These are phyloP conservation scores for Solanum aculeatissimum DNA, from an alignment of 305 asterid genomes.

Conservation along the genomic window DNA sequence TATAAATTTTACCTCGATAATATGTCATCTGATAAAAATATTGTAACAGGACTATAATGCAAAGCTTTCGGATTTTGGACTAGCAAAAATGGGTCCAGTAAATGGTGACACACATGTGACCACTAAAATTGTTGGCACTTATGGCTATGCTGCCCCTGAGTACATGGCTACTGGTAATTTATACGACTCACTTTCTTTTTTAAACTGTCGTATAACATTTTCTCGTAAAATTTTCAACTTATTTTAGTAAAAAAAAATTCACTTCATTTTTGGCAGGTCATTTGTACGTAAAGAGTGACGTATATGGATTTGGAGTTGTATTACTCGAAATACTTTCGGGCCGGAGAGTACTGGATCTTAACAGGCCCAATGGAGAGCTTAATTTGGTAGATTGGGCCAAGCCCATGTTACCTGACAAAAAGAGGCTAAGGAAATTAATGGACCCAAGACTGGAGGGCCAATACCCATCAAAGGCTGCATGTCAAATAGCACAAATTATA, in stretches of 20 bases:
- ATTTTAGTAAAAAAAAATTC: background rate
- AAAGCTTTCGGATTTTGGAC: constrained; percentile 88
- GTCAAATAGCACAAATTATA: constrained; percentile 25
- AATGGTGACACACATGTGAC: constrained; percentile 75
- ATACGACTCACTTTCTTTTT: background rate
- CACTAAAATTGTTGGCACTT: constrained; percentile 65
- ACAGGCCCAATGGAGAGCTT: constrained; percentile 33
- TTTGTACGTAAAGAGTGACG: constrained; percentile 76
- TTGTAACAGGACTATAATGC: constrained; percentile 51
- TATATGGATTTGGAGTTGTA: constrained; percentile 79
- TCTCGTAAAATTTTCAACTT: background rate
- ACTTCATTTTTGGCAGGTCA: constrained; percentile 34
- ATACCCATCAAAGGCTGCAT: constrained; percentile 46
- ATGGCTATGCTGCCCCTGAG: constrained; percentile 91
- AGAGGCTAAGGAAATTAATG: constrained; percentile 38
- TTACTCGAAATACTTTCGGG: constrained; percentile 62
- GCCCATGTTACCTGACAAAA: constrained; percentile 46
- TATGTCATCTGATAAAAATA: background rate
- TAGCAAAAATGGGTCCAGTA: constrained; percentile 77
- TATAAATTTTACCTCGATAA: rapidly evolving
- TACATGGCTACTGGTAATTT: constrained; percentile 75
- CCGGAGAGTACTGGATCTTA: constrained; percentile 38
- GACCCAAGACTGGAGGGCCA: constrained; percentile 49
- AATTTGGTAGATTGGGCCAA: constrained; percentile 63
- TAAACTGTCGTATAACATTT: background rate